Percentiles rank a stretch among this genome's conserved stretches.
Evolutionary conservation across 2,329 filamentous ascomycete genomes (phyloP).

Genomic region (Neofusicoccum sp.): DNA sequence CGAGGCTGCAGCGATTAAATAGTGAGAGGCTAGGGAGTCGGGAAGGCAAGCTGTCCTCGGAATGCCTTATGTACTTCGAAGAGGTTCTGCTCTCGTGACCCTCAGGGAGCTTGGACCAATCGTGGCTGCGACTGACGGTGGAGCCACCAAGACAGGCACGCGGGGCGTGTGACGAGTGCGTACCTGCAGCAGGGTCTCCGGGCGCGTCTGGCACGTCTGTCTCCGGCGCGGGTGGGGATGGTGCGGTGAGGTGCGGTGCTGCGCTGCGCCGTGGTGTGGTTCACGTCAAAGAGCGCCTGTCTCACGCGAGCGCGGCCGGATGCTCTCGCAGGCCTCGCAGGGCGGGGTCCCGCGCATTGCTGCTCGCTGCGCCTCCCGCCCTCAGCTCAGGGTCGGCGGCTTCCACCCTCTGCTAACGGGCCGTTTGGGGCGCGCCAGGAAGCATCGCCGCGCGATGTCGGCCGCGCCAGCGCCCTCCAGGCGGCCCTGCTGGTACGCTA

Average conservation of each 20-base stretch:
- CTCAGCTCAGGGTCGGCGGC: neutral
- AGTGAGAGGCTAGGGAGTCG: neutral
- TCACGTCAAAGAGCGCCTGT: neutral
- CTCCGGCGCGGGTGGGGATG: neutral
- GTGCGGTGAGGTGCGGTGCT: neutral
- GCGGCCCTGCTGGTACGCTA: neutral
- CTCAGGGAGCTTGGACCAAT: conserved; percentile 16
- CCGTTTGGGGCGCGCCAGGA: conserved; percentile 2
- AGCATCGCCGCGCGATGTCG: conserved; percentile 3
- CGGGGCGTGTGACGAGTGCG: conserved; percentile 3
- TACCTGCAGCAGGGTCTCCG: conserved; percentile 15
- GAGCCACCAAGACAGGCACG: conserved; percentile 14
- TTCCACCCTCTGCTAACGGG: neutral
- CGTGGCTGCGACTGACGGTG: conserved; percentile 10
- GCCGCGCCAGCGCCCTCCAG: neutral
- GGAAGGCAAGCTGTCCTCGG: conserved; percentile 9
- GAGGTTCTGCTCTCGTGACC: conserved; percentile 20
- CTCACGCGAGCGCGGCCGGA: conserved; percentile 12
- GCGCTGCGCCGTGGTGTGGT: neutral
- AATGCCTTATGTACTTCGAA: conserved; percentile 19
- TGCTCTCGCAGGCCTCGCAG: neutral
- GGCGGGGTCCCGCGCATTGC: conserved; percentile 9
- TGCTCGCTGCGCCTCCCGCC: neutral
- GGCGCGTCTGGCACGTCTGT: neutral
- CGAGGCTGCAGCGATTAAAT: neutral